phyloP scores from a whole-genome alignment of 2,329 filamentous ascomycete genomes.

The Diaporthe sp. region DNA sequence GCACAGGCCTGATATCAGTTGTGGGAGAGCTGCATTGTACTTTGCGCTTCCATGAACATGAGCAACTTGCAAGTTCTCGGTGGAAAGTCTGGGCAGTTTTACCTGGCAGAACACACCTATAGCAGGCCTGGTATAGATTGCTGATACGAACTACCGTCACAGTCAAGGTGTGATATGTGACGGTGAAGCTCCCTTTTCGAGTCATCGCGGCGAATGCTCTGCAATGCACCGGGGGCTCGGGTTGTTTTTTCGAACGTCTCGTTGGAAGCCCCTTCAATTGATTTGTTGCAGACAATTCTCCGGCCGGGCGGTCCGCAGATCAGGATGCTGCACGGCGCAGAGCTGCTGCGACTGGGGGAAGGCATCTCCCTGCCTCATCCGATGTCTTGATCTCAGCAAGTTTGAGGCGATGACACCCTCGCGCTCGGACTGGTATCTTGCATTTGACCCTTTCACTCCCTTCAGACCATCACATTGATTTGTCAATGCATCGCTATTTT shows the following conservation, averaged over 20 bases:
- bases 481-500: constrained; percentile 25
- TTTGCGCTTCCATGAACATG: constrained; percentile 8
- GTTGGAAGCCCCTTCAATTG: not conserved
- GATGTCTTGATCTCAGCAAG: constrained; percentile 18
- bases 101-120: constrained; percentile 11
- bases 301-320: constrained; percentile 20
- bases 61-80: not conserved
- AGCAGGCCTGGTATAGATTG: constrained; percentile 25
- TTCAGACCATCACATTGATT: constrained; percentile 8
- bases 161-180: constrained; percentile 33
- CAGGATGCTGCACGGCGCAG: not conserved
- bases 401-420: constrained; percentile 26
- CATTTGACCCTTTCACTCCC: not conserved
- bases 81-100: constrained; percentile 11
- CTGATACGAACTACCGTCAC: constrained; percentile 30
- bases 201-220: constrained; percentile 1
- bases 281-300: constrained; percentile 19
- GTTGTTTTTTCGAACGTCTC: not conserved
- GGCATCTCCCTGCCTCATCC: constrained; percentile 17
- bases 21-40: not conserved
- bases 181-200: constrained; percentile 32
- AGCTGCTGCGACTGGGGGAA: not conserved
- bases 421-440: constrained; percentile 19
- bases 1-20: not conserved
- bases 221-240: constrained; percentile 22